Evolutionary conservation across 2,329 filamentous ascomycete genomes (phyloP).

Genomic region (Chaetomium globosum): DNA sequence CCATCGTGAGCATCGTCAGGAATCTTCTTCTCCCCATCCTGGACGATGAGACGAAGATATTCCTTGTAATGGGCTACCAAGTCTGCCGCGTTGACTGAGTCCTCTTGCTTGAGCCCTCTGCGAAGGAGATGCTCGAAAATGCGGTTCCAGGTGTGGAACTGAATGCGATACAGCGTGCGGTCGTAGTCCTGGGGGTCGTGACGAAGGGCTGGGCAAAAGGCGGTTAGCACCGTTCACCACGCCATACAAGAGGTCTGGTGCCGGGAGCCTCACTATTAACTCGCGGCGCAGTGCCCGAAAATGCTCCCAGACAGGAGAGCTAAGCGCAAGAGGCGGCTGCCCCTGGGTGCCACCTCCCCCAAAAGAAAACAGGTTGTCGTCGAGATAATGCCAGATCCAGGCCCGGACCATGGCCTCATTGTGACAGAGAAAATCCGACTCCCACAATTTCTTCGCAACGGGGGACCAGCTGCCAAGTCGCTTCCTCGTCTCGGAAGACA

Average conservation of each 20-base stretch:
- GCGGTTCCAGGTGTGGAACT: background rate
- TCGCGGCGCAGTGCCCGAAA: background rate
- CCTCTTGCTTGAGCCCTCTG: background rate
- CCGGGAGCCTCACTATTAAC: background rate
- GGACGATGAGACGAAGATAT: background rate
- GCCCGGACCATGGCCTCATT: constrained; percentile 1
- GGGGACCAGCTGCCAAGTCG: background rate
- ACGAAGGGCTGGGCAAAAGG: background rate
- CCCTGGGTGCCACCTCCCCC: background rate
- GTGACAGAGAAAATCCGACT: background rate
- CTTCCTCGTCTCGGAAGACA: background rate
- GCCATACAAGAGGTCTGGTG: background rate
- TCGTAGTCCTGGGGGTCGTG: background rate
- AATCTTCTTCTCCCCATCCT: background rate
- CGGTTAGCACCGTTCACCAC: background rate
- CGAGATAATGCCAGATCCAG: constrained; percentile 17
- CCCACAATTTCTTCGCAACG: background rate
- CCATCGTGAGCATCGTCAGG: background rate
- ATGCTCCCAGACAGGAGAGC: background rate
- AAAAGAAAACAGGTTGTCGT: constrained; percentile 4
- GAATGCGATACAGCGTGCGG: background rate
- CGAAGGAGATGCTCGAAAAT: background rate
- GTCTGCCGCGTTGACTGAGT: background rate
- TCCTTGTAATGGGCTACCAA: constrained; percentile 5
- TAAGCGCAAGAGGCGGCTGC: background rate